Evolutionary conservation across 2,329 filamentous ascomycete species (phyloP), one percentile per base, ranked within the genome.

Genomic region (Colletotrichum sojae): DNA sequence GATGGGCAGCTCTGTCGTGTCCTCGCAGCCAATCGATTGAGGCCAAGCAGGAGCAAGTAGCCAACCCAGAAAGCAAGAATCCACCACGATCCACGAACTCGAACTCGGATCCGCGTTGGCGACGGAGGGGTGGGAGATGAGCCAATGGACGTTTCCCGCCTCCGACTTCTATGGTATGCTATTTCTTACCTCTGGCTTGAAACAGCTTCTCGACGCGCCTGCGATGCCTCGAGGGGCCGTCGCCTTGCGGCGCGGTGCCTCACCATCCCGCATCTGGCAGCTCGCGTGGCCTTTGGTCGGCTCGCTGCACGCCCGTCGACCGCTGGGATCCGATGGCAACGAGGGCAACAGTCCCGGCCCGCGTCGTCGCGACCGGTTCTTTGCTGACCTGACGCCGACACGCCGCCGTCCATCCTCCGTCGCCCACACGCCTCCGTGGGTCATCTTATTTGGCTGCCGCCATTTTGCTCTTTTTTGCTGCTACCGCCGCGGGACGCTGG

Each of bases 321-420:
- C 25, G 60, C 59, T 62, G 59, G 2, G 2, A 46, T 36, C 36
- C 36, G 55, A 54, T 59, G 61, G 15, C 22, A 62, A 60, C 48
- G 59, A 62, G 48, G 49, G 40, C 59, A 52, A 60, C n/a, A 18
- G 39, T 18, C 51, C 53, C 62, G 66, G 62, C 62, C 62, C 62
- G 62, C 62, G 66, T 69, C 62, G 66, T 69, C 25, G 55, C 54
- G 66, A 59, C 66, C 55, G 31, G 43, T 54, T 43, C 40, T 49
- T 18, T 22, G 15, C 51, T 51, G 48, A 69, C 54, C 66, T 65
- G 61, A 54, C 54, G 55, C 61, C 62, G 61, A 60, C 36, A 48
- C 65, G 60, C 60, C 65, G 65, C 55, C 55, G 46, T 56, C 27
- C 25, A 36, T 49, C 20, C 31, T 39, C 39, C 49, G n/a, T 59